Evolutionary conservation across 257 asterid species (phyloP).

Genomic region (Mitragyna speciosa): DNA sequence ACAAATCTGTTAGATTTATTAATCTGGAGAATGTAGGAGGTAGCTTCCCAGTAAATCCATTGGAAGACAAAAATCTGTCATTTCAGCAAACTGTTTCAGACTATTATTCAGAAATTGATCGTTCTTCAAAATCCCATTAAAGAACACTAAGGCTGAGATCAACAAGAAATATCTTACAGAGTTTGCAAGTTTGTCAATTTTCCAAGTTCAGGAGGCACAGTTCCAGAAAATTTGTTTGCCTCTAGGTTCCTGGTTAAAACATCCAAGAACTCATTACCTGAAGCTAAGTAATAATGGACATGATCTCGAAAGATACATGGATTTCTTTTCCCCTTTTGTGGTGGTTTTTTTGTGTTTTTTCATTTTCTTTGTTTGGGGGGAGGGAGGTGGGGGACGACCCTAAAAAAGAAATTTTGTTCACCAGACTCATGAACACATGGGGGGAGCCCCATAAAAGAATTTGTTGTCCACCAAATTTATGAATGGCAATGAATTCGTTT

Average conservation of each 20-base stretch:
- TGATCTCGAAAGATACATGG: neutral
- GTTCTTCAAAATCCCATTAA: constrained; percentile 9
- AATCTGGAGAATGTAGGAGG: constrained; percentile 65
- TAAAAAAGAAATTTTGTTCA: neutral
- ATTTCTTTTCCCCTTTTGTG: too few species aligned
- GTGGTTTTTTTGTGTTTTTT: too few species aligned
- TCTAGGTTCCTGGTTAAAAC: constrained; percentile 68
- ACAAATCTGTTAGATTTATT: constrained; percentile 67
- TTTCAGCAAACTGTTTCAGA: constrained; percentile 25
- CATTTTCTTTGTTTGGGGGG: too few species aligned
- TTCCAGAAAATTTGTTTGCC: constrained; percentile 70
- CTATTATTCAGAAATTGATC: constrained; percentile 19
- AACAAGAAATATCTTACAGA: constrained; percentile 52
- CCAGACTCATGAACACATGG: neutral
- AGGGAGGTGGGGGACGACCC: neutral
- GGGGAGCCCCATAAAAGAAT: neutral
- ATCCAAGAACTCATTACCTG: neutral
- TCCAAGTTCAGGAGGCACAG: constrained; percentile 71
- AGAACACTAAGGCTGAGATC: constrained; percentile 5
- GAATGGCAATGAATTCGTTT: neutral
- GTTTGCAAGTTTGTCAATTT: constrained; percentile 49
- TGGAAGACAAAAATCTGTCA: constrained; percentile 82
- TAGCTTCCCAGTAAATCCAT: constrained; percentile 59
- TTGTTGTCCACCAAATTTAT: neutral
- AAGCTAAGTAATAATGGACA: neutral